Conservation (phyloP, 225 moss, liverwort and hornwort species). For the Physcomitrium patens region DNA sequence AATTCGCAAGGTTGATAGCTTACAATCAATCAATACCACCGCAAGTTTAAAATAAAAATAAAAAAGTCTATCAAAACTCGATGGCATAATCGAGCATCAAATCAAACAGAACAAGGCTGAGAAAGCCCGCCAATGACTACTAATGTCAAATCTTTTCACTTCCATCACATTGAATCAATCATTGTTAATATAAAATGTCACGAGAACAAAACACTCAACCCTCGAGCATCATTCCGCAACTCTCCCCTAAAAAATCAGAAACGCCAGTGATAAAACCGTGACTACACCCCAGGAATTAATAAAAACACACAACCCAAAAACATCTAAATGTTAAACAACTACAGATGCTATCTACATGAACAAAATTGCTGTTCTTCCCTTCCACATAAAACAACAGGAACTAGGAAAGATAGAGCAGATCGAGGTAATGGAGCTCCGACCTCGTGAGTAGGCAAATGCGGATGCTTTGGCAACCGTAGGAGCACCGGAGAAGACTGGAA, state of each 20-base stretch:
- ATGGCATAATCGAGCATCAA: not conserved
- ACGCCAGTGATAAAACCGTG: not conserved
- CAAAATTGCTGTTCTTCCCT: not conserved
- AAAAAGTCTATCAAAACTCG: not conserved
- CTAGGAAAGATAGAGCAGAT: not conserved
- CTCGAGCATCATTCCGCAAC: not conserved
- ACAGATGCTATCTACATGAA: not conserved
- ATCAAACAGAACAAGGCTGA: not conserved
- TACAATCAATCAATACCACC: not conserved
- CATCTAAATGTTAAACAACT: too few species aligned
- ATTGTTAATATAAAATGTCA: not conserved
- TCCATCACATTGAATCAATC: not conserved
- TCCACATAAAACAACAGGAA: not conserved
- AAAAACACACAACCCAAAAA: not conserved
- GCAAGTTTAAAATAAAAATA: not conserved
- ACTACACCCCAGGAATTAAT: not conserved
- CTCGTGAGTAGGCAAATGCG: not conserved
- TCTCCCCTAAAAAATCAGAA: not conserved
- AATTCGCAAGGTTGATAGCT: not conserved
- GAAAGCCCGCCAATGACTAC: conserved; percentile 2
- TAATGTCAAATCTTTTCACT: not conserved
- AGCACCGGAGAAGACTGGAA: not conserved
- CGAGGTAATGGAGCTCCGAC: not conserved
- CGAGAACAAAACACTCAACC: not conserved
- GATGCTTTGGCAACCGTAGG: not conserved